These are phyloP conservation scores for Torulaspora indica DNA, from an alignment of 805 yeast genomes.

Conservation along the genomic window DNA sequence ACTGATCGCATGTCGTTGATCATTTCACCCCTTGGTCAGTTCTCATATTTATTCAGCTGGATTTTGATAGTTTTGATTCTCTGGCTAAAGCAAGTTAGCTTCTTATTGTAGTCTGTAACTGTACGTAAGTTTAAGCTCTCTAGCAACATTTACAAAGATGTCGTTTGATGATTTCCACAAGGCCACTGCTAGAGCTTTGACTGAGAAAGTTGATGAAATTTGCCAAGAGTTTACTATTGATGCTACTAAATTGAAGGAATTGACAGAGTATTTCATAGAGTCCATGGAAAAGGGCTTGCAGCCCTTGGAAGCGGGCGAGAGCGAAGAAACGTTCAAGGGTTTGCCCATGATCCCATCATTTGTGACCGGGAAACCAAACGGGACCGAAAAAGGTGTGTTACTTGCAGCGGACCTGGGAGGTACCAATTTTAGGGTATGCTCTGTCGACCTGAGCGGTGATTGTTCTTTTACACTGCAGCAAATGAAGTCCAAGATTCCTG, in stretches of 20 bases:
- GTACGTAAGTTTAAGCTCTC: neutral
- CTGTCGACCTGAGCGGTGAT: conserved; percentile 70
- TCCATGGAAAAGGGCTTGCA: conserved; percentile 58
- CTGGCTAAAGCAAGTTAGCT: neutral
- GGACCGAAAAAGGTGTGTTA: conserved; percentile 74
- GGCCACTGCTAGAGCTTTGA: conserved; percentile 21
- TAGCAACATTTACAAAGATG: conserved; percentile 14
- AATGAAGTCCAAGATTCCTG: conserved; percentile 73
- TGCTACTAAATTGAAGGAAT: conserved; percentile 25
- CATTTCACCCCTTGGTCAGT: neutral
- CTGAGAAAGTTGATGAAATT: conserved; percentile 27
- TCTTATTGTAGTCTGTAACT: neutral
- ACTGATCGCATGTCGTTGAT: neutral
- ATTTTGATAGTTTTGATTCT: neutral
- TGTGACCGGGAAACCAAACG: conserved; percentile 80
- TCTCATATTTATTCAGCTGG: neutral
- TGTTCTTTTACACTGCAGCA: conserved; percentile 77
- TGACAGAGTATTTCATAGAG: conserved; percentile 50
- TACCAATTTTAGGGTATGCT: conserved; percentile 91
- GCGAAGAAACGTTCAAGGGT: conserved; percentile 41
- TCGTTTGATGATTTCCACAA: conserved; percentile 32
- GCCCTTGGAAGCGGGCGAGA: conserved; percentile 10
- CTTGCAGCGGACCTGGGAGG: conserved; percentile 96
- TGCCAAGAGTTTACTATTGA: conserved; percentile 28
- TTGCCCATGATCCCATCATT: conserved; percentile 92